These are phyloP conservation scores for Xerocomellus intermedius DNA, from an alignment of 768 basidiomycete genomes.

Conservation along the genomic window DNA sequence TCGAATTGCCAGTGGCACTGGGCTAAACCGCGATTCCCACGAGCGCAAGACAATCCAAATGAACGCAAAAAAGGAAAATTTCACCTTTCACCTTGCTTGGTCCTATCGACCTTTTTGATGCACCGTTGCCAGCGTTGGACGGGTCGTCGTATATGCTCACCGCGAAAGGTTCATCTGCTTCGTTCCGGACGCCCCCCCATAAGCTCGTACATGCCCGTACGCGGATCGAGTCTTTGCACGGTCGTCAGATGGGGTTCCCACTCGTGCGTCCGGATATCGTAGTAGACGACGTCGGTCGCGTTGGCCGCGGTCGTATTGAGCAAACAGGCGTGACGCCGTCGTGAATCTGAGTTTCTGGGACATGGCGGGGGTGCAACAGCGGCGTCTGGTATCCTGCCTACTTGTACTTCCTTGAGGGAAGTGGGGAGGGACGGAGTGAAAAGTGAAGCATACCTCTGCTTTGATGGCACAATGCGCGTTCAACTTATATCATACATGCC, in stretches of 20 bases:
- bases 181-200: constrained; percentile 35
- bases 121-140: constrained; percentile 35
- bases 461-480: background rate
- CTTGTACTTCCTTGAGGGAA: background rate
- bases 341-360: constrained; percentile 37
- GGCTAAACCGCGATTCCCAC: constrained; percentile 8
- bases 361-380: constrained; percentile 6
- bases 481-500: background rate
- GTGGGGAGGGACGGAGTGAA: background rate
- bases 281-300: constrained; percentile 38
- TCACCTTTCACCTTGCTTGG: background rate
- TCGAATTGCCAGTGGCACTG: constrained; percentile 27
- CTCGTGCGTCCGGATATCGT: constrained; percentile 39
- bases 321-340: constrained; percentile 36
- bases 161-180: constrained; percentile 28
- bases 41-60: background rate
- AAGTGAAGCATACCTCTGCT: background rate
- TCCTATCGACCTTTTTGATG: constrained; percentile 24
- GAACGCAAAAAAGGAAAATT: background rate
- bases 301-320: constrained; percentile 40
- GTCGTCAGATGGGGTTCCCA: constrained; percentile 38
- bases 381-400: too few relatives aligned
- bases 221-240: constrained; percentile 33
- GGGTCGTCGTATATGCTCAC: constrained; percentile 29
- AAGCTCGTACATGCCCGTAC: constrained; percentile 29